A percentile compares a stretch with the other conserved stretches of the same genome.
Evolutionary conservation across 139 green algal species (phyloP).

Genomic region (Axilococcus clingmanii): DNA sequence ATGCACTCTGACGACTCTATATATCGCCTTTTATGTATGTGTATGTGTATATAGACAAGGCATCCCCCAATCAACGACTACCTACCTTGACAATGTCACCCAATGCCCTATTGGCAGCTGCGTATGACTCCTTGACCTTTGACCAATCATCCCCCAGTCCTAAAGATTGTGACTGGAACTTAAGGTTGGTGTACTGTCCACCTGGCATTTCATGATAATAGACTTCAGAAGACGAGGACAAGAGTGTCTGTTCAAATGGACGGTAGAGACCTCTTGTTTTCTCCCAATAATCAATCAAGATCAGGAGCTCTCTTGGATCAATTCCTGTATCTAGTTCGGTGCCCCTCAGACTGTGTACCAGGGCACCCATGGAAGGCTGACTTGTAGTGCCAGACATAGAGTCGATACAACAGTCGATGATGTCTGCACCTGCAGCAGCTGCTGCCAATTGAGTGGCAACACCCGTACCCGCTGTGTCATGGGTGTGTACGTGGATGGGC

Average conservation of each 20-base stretch:
- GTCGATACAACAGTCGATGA: conserved; percentile 78
- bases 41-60: too few species aligned
- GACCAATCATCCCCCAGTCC: conserved; percentile 77
- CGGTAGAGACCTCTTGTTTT: conserved; percentile 70
- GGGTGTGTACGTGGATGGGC: conserved; percentile 83
- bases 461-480: conserved; percentile 77
- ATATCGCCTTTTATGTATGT: too few species aligned
- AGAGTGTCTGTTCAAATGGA: conserved; percentile 79
- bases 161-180: conserved; percentile 67
- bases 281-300: conserved; percentile 77
- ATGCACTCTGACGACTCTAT: too few species aligned
- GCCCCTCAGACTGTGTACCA: conserved; percentile 60
- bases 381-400: conserved; percentile 61
- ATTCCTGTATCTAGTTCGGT: conserved; percentile 78
- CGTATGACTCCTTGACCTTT: conserved; percentile 76
- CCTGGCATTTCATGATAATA: conserved; percentile 95
- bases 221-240: conserved; percentile 60
- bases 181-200: conserved; percentile 85
- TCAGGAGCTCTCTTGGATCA: conserved; percentile 38
- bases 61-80: too few species aligned
- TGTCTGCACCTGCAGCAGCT: conserved; percentile 76
- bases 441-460: conserved; percentile 64
- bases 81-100: conserved; percentile 94
- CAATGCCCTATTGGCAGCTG: conserved; percentile 73
- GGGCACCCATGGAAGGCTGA: conserved; percentile 78